Percentiles rank a stretch among this genome's conserved stretches.
Evolutionary conservation across 2,329 filamentous ascomycete species (phyloP).

Genomic region (Aspergillus eucalypticola): DNA sequence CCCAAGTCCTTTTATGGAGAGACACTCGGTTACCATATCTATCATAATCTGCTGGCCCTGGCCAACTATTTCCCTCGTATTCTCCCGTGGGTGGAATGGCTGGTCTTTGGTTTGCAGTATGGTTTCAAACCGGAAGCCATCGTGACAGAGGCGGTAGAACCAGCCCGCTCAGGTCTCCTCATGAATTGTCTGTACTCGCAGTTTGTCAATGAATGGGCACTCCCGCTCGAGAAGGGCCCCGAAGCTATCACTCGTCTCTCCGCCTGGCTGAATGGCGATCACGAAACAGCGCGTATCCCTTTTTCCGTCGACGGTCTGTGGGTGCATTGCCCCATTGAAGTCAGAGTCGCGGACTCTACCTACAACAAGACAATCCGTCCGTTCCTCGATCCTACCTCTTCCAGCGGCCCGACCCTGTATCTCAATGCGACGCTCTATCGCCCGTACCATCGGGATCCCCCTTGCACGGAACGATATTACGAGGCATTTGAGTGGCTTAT

Average conservation of each 20-base stretch:
- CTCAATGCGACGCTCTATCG: conserved; percentile 89
- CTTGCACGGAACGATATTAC: conserved; percentile 76
- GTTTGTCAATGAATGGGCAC: conserved; percentile 97
- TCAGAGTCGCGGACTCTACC: conserved; percentile 76
- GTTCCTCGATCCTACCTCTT: conserved; percentile 70
- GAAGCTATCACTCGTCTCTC: conserved; percentile 81
- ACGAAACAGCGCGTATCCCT: conserved; percentile 71
- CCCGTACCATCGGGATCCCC: conserved; percentile 75
- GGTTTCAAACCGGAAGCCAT: conserved; percentile 71
- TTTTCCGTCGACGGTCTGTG: conserved; percentile 77
- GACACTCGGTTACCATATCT: conserved; percentile 79
- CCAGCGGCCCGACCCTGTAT: conserved; percentile 74
- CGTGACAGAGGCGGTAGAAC: conserved; percentile 73
- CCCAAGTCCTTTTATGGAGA: conserved; percentile 77
- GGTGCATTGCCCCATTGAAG: conserved; percentile 88
- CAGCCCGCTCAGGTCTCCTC: conserved; percentile 74
- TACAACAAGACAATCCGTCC: conserved; percentile 54
- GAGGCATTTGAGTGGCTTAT: conserved; percentile 89
- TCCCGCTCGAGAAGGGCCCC: conserved; percentile 81
- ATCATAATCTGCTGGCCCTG: conserved; percentile 85
- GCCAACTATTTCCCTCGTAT: conserved; percentile 75
- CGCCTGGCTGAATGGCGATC: conserved; percentile 79
- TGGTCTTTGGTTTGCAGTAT: conserved; percentile 97
- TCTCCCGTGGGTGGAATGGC: conserved; percentile 89
- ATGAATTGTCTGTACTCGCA: conserved; percentile 99